phyloP scores from a whole-genome alignment of 768 basidiomycete genomes.

The Pisolithus sp. region DNA sequence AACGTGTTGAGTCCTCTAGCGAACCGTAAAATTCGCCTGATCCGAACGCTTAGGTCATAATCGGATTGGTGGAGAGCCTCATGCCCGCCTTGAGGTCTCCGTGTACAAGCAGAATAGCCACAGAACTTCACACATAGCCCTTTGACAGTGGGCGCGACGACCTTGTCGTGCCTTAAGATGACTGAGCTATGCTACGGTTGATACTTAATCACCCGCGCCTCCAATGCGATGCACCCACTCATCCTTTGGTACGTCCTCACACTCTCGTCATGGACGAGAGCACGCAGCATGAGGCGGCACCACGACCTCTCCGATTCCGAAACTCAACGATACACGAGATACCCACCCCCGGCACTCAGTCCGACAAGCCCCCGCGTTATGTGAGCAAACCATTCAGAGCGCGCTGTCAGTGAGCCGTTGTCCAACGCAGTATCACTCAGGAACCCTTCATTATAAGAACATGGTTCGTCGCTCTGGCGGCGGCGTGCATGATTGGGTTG shows the following conservation, averaged over 20 bases:
- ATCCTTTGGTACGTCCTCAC: background rate
- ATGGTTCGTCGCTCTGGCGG: slow-evolving; percentile 34
- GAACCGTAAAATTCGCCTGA: too few species aligned
- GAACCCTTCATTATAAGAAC: slow-evolving; percentile 29
- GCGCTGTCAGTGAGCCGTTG: background rate
- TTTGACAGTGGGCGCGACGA: too few species aligned
- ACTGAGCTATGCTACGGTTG: too few species aligned
- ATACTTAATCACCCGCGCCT: too few species aligned
- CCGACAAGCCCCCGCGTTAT: slow-evolving; percentile 35
- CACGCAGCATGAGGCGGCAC: background rate
- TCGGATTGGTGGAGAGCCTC: too few species aligned
- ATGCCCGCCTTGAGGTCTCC: too few species aligned
- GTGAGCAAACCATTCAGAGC: slow-evolving; percentile 24
- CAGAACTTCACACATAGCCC: too few species aligned
- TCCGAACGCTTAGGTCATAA: too few species aligned
- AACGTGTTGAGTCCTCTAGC: too few species aligned
- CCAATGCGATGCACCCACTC: too few species aligned
- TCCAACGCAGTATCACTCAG: slow-evolving; percentile 7
- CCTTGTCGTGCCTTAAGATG: too few species aligned
- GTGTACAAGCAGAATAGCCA: too few species aligned
- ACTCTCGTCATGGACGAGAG: slow-evolving; percentile 7
- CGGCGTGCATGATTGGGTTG: slow-evolving; percentile 38
- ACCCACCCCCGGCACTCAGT: slow-evolving; percentile 34
- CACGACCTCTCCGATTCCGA: slow-evolving; percentile 32
- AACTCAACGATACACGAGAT: slow-evolving; percentile 41